phyloP scores from a whole-genome alignment of 2,329 filamentous ascomycete genomes.

The Aspergillus brunneoviolaceus region DNA sequence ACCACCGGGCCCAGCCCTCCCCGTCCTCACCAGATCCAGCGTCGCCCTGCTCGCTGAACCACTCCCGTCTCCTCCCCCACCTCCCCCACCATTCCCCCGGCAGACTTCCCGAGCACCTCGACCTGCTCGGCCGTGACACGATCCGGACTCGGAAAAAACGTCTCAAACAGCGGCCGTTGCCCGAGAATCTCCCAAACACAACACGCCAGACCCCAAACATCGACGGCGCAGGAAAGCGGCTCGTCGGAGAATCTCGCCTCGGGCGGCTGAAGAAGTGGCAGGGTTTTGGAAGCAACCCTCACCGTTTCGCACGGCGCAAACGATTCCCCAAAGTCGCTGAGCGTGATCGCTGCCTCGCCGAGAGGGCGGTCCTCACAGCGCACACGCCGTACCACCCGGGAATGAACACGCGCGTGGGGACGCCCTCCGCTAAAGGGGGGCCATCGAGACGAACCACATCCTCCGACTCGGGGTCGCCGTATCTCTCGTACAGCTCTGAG shows the following conservation, averaged over 20 bases:
- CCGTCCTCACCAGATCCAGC: background rate
- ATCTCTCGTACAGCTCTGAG: slow-evolving; percentile 23
- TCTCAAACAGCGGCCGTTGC: slow-evolving; percentile 27
- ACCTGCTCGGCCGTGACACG: slow-evolving; percentile 29
- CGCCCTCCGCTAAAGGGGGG: slow-evolving; percentile 16
- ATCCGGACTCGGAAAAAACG: slow-evolving; percentile 23
- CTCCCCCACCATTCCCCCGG: slow-evolving; percentile 27
- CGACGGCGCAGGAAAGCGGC: slow-evolving; percentile 37
- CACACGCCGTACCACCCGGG: background rate
- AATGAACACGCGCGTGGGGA: slow-evolving; percentile 17
- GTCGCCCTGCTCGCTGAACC: slow-evolving; percentile 25
- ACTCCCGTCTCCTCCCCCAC: slow-evolving; percentile 19
- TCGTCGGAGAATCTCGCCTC: slow-evolving; percentile 35
- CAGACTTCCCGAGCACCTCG: slow-evolving; percentile 28
- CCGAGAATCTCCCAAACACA: slow-evolving; percentile 39
- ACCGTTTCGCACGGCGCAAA: background rate
- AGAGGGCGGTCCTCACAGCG: background rate
- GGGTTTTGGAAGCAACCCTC: slow-evolving; percentile 23
- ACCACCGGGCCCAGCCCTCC: slow-evolving; percentile 5
- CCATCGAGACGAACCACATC: slow-evolving; percentile 25
- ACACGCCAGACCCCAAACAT: slow-evolving; percentile 42
- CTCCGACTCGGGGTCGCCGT: slow-evolving; percentile 22
- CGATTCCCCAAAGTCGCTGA: background rate
- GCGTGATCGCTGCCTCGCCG: background rate
- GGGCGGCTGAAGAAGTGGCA: slow-evolving; percentile 31